These are phyloP conservation scores for Pestalotiopsis sp. DNA, from an alignment of 2,329 filamentous ascomycete species.

Conservation along the genomic window DNA sequence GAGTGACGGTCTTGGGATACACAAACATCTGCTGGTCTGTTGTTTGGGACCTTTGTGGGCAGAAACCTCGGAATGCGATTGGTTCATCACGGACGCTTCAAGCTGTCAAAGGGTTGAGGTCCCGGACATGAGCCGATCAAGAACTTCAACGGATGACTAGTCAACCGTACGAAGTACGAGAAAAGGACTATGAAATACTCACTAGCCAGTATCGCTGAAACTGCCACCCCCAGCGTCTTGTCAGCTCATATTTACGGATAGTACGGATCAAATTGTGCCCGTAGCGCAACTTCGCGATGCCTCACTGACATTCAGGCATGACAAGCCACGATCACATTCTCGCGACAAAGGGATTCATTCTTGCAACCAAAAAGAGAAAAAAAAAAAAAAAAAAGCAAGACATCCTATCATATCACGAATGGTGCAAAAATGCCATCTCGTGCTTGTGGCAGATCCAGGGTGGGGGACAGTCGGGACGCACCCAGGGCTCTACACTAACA, in stretches of 20 bases:
- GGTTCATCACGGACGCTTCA: conserved; percentile 8
- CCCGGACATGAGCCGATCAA: not conserved
- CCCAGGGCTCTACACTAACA: not conserved
- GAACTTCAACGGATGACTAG: not conserved
- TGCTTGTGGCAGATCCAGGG: not conserved
- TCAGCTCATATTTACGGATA: not conserved
- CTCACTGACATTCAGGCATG: not conserved
- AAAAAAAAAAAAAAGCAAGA: not conserved
- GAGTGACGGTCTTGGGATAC: not conserved
- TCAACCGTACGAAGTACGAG: no score
- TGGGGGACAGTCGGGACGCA: not conserved
- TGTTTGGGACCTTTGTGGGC: not conserved
- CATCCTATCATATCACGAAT: not conserved
- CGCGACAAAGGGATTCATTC: not conserved
- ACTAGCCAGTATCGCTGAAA: not conserved
- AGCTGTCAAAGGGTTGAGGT: not conserved
- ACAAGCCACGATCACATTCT: not conserved
- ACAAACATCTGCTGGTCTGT: not conserved
- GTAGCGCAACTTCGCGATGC: not conserved
- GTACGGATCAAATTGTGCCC: not conserved
- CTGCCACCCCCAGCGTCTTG: not conserved
- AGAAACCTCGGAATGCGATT: not conserved
- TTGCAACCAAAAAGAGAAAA: not conserved
- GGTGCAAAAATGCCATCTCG: not conserved
- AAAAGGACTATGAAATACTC: no score